A percentile compares a stretch with the other conserved stretches of the same genome.
Evolutionary conservation across 768 basidiomycete genomes (phyloP).

Genomic region (Zangia roseola): DNA sequence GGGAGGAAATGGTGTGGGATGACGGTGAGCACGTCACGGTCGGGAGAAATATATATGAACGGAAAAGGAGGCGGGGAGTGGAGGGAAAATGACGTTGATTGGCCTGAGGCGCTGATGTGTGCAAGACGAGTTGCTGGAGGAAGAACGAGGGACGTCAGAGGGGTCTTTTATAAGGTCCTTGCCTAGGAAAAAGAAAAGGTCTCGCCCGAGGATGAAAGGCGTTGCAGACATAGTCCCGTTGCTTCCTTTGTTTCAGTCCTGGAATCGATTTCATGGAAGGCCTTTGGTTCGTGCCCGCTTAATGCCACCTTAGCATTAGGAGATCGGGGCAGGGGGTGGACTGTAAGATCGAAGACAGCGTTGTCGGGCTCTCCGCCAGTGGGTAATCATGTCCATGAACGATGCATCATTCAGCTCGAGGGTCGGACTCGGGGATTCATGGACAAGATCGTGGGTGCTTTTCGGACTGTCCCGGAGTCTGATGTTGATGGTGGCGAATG

Average conservation of each 20-base stretch:
- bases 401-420: background rate
- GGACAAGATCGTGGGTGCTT: no score
- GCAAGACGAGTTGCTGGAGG: background rate
- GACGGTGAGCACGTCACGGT: background rate
- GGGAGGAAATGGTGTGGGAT: background rate
- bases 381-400: background rate
- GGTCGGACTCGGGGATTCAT: no score
- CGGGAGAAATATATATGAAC: background rate
- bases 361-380: no score
- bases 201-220: conserved; percentile 7
- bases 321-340: conserved; percentile 18
- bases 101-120: background rate
- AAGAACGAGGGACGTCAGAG: background rate
- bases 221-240: conserved; percentile 1
- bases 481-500: background rate
- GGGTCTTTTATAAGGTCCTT: conserved; percentile 13
- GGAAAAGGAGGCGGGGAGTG: background rate
- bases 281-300: background rate
- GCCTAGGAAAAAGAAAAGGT: background rate
- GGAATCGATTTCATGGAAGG: background rate
- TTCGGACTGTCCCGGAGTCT: no score
- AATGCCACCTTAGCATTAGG: conserved; percentile 6
- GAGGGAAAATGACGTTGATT: background rate
- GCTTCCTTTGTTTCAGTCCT: background rate
- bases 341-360: no score